Evolutionary conservation across 495 filamentous ascomycete species (phyloP).

Genomic region (Daldinia childiae): DNA sequence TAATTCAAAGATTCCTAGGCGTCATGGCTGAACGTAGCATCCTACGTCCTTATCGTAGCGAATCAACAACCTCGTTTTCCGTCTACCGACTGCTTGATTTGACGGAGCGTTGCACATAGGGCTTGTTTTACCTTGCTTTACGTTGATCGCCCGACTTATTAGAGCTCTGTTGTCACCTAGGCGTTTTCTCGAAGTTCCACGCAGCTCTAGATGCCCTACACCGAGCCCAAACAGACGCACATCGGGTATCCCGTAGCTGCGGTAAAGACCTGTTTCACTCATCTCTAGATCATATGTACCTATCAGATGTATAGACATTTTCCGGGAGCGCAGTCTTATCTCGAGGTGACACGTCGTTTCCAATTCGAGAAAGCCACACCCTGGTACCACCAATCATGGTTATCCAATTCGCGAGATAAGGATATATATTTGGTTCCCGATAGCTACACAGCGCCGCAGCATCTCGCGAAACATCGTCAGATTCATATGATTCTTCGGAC

Average conservation of each 20-base stretch:
- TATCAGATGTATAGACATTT: background rate
- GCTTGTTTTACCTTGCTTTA: background rate
- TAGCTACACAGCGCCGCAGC: background rate
- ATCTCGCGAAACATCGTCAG: too few relatives aligned
- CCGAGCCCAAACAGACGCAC: background rate
- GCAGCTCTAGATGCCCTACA: constrained; percentile 17
- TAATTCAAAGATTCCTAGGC: constrained; percentile 1
- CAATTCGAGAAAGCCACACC: constrained; percentile 26
- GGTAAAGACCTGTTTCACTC: constrained; percentile 2
- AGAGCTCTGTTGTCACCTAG: background rate
- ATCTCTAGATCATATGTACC: background rate
- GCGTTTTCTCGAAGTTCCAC: constrained; percentile 1
- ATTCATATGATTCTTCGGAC: background rate
- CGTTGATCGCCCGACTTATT: background rate
- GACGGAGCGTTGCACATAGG: background rate
- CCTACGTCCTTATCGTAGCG: constrained; percentile 8
- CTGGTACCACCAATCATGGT: constrained; percentile 13
- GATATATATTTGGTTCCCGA: background rate
- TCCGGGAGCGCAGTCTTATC: constrained; percentile 6
- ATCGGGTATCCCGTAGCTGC: background rate
- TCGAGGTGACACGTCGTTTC: constrained; percentile 26
- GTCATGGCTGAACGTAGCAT: constrained; percentile 17
- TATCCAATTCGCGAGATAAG: constrained; percentile 25
- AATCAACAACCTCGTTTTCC: constrained; percentile 2
- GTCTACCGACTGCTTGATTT: background rate